Evolutionary conservation across 768 basidiomycete genomes (phyloP).

Genomic region (Tricholoma terreum): DNA sequence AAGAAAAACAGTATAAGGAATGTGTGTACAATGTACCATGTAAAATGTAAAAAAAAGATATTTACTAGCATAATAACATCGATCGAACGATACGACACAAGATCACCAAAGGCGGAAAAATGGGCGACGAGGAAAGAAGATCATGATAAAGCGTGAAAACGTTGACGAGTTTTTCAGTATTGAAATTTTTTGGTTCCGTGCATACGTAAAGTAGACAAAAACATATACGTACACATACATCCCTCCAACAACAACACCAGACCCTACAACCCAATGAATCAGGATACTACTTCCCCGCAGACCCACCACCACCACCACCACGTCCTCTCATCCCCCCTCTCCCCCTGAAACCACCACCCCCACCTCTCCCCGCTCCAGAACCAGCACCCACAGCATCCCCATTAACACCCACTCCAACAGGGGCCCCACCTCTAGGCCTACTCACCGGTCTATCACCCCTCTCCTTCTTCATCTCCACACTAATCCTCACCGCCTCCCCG

Average conservation of each 20-base stretch:
- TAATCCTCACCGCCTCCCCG: constrained; percentile 56
- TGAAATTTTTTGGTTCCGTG: neutral
- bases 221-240: neutral
- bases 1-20: neutral
- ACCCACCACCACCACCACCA: constrained; percentile 17
- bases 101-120: neutral
- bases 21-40: neutral
- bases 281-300: constrained; percentile 14
- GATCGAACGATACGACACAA: neutral
- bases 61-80: neutral
- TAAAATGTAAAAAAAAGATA: neutral
- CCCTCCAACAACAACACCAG: neutral
- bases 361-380: constrained; percentile 34
- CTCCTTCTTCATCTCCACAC: constrained; percentile 90
- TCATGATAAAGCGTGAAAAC: neutral
- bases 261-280: neutral
- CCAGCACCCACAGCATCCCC: constrained; percentile 48
- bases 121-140: neutral
- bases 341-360: constrained; percentile 25
- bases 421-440: constrained; percentile 60
- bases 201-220: neutral
- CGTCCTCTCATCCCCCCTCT: constrained; percentile 19
- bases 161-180: neutral
- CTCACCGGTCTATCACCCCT: constrained; percentile 72
- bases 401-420: constrained; percentile 25